Conservation (phyloP, 2,329 filamentous ascomycete genomes). For the Colletotrichum sp. region DNA sequence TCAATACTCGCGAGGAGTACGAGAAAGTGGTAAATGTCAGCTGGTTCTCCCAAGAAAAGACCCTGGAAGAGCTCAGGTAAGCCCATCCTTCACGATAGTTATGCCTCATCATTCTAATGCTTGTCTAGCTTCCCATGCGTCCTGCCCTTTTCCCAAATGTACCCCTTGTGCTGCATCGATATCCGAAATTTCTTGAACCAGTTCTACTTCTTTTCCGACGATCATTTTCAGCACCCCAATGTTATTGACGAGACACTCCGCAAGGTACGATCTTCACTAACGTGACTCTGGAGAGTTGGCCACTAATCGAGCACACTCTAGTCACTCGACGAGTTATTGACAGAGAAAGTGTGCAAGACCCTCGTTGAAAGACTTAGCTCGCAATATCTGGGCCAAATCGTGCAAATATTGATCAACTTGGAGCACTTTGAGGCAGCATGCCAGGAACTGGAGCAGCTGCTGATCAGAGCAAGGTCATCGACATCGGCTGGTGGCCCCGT, state of each 20-base stretch:
- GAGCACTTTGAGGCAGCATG: constrained; percentile 97
- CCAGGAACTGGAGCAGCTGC: constrained; percentile 82
- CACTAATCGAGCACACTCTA: constrained; percentile 34
- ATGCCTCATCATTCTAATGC: constrained; percentile 20
- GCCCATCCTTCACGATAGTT: background rate
- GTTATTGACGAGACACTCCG: constrained; percentile 91
- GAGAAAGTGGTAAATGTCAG: constrained; percentile 95
- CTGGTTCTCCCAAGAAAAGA: constrained; percentile 90
- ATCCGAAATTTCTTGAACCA: constrained; percentile 98
- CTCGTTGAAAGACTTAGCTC: constrained; percentile 87
- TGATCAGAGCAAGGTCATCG: constrained; percentile 85
- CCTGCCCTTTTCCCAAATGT: constrained; percentile 99
- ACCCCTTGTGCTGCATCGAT: constrained; percentile 96
- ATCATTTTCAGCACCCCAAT: constrained; percentile 89
- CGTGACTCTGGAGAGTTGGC: background rate
- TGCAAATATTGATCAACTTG: constrained; percentile 96
- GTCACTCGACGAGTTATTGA: constrained; percentile 94
- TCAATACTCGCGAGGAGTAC: constrained; percentile 88
- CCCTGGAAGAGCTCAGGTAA: constrained; percentile 75
- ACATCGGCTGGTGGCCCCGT: constrained; percentile 82
- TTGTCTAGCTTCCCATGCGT: constrained; percentile 83
- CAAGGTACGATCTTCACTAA: constrained; percentile 54
- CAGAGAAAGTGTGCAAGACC: constrained; percentile 87
- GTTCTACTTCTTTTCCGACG: constrained; percentile 96
- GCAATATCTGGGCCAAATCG: constrained; percentile 96